Percentiles rank a stretch among this genome's conserved stretches.
Evolutionary conservation across 345 rosid genomes (phyloP).

Genomic region (Zanthoxylum bungeanum): DNA sequence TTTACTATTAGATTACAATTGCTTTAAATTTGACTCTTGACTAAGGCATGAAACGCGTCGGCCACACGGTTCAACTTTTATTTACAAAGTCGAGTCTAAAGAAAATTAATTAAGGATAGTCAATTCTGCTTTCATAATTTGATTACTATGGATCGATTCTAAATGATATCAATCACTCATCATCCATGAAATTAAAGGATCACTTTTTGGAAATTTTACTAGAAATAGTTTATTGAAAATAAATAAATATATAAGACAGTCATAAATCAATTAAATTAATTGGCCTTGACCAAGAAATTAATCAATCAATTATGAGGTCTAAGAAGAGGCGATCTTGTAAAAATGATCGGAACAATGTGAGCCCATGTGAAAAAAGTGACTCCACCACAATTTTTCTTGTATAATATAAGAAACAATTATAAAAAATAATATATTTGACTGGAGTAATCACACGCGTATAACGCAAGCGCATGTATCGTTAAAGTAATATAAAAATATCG

Average conservation of each 20-base stretch:
- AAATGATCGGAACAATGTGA: constrained; percentile 26
- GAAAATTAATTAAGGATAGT: not conserved
- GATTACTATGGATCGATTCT: not conserved
- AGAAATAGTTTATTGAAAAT: too few species aligned
- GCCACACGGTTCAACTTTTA: not conserved
- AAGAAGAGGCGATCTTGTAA: constrained; percentile 12
- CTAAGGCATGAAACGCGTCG: too few species aligned
- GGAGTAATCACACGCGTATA: too few species aligned
- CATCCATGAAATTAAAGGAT: not conserved
- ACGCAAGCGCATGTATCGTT: too few species aligned
- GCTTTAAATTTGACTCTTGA: not conserved
- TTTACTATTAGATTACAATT: not conserved
- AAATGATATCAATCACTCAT: not conserved
- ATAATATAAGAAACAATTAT: too few species aligned
- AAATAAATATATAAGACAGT: not conserved
- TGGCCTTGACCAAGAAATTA: too few species aligned
- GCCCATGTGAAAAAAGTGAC: too few species aligned
- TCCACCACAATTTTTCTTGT: too few species aligned
- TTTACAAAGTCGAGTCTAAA: too few species aligned
- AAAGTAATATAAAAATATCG: too few species aligned
- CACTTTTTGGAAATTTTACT: not conserved
- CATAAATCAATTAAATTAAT: too few species aligned
- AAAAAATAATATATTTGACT: too few species aligned
- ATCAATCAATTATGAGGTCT: not conserved
- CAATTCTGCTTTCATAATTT: not conserved